Base-by-base conservation (phyloP, 2,329 filamentous ascomycete genomes). In the Chaetomium sp. region DNA sequence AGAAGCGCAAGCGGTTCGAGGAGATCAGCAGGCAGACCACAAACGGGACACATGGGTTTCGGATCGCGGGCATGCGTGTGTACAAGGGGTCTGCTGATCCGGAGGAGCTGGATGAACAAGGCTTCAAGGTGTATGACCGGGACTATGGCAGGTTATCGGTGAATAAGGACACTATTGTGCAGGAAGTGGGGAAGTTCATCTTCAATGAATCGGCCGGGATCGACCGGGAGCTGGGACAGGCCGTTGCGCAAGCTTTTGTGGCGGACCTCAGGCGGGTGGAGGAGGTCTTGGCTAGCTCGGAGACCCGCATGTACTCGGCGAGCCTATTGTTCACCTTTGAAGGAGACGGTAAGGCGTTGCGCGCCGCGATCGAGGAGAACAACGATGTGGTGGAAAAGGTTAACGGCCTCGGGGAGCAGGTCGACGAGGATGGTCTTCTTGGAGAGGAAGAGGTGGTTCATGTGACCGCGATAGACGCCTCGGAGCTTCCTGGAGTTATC, bases 321-420 rank as follows among this genome's bases (percentile, higher is more conserved):
- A 83, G 80, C 53, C 68, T 86, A 32, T 74, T 86, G 0, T 85
- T 86, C 56, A 77, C 85, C 2, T 85, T 83, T 40, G 83, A 86
- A 64, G 83, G 83, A 32, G 81, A 86, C 49, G 83, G 82, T 27
- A 68, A 72, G 4, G 76, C 79, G 5, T 72, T 86, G 42, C 70
- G 72, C 52, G 68, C 66, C 1, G 79, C 79, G 37, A 77, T 84
- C 35, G 72, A 80, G 70, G 64, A 83, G 79, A 75, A 79, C 68
- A 72, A 79, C 71, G 61, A 71, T 63, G 64, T 74, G 6, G 45
- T 47, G 4, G 45, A 47, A 11, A 47, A 36, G 33, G 45, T 34
- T 9, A 72, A 79, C 71, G 61, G 71, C 63, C 63, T 74, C 10
- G 9, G 10, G 32, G 12, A 47, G 33, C 12, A 42, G 12, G 40